Base-by-base conservation (phyloP, 106 monocot genomes). In the Acorus calamus region DNA sequence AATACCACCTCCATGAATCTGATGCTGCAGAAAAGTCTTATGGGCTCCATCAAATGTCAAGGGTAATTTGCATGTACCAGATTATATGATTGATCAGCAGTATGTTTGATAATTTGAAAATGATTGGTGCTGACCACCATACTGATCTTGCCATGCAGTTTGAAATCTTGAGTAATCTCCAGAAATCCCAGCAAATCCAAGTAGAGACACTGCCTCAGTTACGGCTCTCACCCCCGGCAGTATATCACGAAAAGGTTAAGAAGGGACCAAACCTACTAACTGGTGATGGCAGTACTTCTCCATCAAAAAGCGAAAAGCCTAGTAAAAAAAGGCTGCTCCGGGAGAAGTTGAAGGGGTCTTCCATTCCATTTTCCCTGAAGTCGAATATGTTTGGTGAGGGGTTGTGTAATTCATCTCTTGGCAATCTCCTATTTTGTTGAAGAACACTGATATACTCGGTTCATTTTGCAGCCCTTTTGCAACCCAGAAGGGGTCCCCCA, bases 221-320 rank as follows among this genome's bases (percentile, higher is more conserved):
- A 55, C 81, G 76, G 70, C 87, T 96, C 55, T 77, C 84, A 11
- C 94, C 94, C 50, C 94, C 90, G 46, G 82, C 90, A 49, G 80
- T 96, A 47, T 96, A 90, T 67, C 94, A 96, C 62, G 90, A 96
- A 53, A 87, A 89, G 63, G 78, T 90, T 49, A 79, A 77, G 60
- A 90, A 85, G 54, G 77, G 77, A 14, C 3, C 63, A 6, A 47
- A 11, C 62, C 47, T 61, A 63, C 54, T 70, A 49, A 59, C 66
- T 4, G 78, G 80, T 46, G 81, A 87, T 46, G 54, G 64, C 48
- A 74, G 69, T 43, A 61, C 61, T 42, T 28, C 14, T 59, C 49
- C 66, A 3, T 45, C 57, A 13, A 87, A 74, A 72, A 81, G 57
- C 46, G 86, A 82, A 42, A 89, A 74, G 64, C 54, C 60, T 42